Conservation (phyloP, 1,284 basidiomycete species). For the Laetiporus sulphureus region DNA sequence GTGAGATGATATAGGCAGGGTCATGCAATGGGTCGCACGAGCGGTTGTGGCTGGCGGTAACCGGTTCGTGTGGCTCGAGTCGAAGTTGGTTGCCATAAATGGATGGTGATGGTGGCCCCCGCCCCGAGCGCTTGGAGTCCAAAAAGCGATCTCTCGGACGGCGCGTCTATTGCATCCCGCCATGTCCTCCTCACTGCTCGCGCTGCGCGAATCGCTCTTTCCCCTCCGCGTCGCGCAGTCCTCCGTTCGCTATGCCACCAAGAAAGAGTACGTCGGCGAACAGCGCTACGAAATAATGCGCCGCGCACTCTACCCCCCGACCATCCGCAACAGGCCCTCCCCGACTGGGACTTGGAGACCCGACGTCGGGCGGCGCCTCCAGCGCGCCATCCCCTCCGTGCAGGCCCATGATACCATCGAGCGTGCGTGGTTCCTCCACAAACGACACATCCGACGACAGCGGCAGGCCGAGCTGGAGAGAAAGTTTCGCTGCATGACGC, state of each 20-base stretch:
- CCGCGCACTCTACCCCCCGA: constrained; percentile 72
- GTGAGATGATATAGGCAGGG: too few relatives aligned
- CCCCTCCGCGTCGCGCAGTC: constrained; percentile 27
- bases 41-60: too few relatives aligned
- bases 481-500: constrained; percentile 73
- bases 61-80: too few relatives aligned
- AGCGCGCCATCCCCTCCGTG: constrained; percentile 70
- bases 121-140: too few relatives aligned
- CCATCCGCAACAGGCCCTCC: constrained; percentile 58
- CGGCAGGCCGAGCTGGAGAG: constrained; percentile 59
- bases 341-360: constrained; percentile 81
- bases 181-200: constrained; percentile 20
- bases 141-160: too few relatives aligned
- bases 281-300: constrained; percentile 69
- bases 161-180: too few relatives aligned
- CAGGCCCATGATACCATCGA: constrained; percentile 94
- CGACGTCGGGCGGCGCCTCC: constrained; percentile 62
- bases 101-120: too few relatives aligned
- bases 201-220: constrained; percentile 19
- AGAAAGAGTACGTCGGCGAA: constrained; percentile 34
- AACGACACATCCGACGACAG: constrained; percentile 65
- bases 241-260: constrained; percentile 32
- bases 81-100: too few relatives aligned
- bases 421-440: constrained; percentile 84
- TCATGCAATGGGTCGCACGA: too few relatives aligned